Percentiles rank a stretch among this genome's conserved stretches.
phyloP scores from a whole-genome alignment of 805 yeast species.

The Hanseniaspora taiwanica region DNA sequence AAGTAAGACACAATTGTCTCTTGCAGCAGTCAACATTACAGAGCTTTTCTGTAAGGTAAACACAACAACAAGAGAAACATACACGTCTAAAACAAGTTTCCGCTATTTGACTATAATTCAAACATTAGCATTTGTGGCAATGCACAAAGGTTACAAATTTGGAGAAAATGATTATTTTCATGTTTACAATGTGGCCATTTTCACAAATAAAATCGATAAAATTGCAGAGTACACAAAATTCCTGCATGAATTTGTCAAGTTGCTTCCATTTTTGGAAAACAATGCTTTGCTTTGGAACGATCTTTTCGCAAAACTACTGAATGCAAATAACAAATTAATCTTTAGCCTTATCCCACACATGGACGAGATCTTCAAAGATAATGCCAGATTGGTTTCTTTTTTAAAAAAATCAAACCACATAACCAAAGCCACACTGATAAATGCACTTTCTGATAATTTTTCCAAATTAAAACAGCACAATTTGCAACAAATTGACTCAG shows the following conservation, averaged over 20 bases:
- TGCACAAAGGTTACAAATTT: not conserved
- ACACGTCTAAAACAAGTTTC: not conserved
- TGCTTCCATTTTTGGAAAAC: not conserved
- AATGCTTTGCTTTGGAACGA: not conserved
- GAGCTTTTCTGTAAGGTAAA: not conserved
- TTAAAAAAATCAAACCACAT: not conserved
- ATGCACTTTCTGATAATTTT: slow-evolving; percentile 12
- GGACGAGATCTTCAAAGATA: not conserved
- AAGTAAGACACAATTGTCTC: not conserved
- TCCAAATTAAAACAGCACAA: not conserved
- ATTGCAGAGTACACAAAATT: not conserved
- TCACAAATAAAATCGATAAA: not conserved
- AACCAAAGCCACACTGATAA: slow-evolving; percentile 10
- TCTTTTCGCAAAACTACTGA: not conserved
- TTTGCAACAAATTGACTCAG: not conserved
- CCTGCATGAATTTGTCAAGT: not conserved
- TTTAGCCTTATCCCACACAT: not conserved
- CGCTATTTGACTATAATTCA: not conserved
- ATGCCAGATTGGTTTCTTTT: not conserved
- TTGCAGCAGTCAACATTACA: not conserved
- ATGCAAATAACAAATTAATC: not conserved
- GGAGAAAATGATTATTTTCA: not conserved
- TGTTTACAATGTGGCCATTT: not conserved
- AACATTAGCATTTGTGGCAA: not conserved
- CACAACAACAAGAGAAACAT: not conserved